Evolutionary conservation across 495 filamentous ascomycete genomes (phyloP).

Genomic region (Cudoniella acicularis): DNA sequence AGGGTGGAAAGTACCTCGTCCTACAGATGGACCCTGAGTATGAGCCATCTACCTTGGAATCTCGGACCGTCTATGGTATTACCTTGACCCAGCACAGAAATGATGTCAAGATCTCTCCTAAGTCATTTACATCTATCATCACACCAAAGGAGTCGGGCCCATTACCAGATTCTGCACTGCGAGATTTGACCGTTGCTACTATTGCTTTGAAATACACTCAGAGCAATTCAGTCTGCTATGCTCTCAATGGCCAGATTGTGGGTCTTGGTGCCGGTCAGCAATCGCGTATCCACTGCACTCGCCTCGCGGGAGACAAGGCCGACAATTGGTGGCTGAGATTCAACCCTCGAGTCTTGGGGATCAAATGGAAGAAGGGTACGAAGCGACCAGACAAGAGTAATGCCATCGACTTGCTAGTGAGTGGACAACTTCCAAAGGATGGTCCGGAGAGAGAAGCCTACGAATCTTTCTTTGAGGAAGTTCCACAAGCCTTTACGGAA

Average conservation of each 20-base stretch:
- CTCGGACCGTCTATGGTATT: conserved; percentile 82
- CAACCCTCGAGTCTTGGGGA: conserved; percentile 76
- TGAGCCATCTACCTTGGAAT: conserved; percentile 70
- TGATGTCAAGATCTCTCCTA: conserved; percentile 78
- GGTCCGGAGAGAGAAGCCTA: conserved; percentile 81
- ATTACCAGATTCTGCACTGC: conserved; percentile 75
- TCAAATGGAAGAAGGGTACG: conserved; percentile 95
- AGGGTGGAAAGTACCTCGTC: conserved; percentile 93
- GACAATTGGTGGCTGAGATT: conserved; percentile 99
- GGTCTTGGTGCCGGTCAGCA: conserved; percentile 96
- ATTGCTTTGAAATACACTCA: conserved; percentile 98
- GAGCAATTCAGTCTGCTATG: conserved; percentile 98
- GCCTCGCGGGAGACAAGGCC: conserved; percentile 96
- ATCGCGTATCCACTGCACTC: conserved; percentile 96
- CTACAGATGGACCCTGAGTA: conserved; percentile 91
- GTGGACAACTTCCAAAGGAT: conserved; percentile 74
- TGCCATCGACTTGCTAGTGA: conserved; percentile 91
- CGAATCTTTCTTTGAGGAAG: conserved; percentile 86
- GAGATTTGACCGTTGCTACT: conserved; percentile 92
- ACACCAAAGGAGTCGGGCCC: conserved; percentile 70
- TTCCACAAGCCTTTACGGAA: conserved; percentile 76
- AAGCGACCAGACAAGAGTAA: conserved; percentile 98
- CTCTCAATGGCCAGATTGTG: conserved; percentile 88
- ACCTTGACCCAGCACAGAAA: conserved; percentile 86
- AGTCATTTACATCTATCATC: conserved; percentile 80